Percentiles rank a stretch among this genome's conserved stretches.
Evolutionary conservation across 176 grass and related monocot species (phyloP).

Genomic region (Puccinellia tenuiflora): DNA sequence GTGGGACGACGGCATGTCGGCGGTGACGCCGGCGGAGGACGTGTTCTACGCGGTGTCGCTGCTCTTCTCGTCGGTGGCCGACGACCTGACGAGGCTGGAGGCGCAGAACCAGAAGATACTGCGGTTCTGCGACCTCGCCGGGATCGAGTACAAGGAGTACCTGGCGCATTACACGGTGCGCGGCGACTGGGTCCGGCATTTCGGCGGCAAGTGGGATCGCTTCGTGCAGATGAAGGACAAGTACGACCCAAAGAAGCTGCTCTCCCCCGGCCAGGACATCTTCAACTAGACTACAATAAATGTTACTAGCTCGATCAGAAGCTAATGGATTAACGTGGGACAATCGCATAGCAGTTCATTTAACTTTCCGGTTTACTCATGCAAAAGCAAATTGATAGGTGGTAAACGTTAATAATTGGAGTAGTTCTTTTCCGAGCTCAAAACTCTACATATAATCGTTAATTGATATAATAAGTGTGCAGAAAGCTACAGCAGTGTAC

Average conservation of each 20-base stretch:
- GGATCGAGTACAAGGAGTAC: slow-evolving; percentile 69
- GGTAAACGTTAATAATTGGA: not conserved
- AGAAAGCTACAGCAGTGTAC: not conserved
- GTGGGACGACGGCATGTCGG: slow-evolving; percentile 70
- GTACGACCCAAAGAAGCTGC: slow-evolving; percentile 71
- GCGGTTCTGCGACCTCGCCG: slow-evolving; percentile 45
- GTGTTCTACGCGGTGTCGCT: slow-evolving; percentile 73
- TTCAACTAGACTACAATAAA: slow-evolving; percentile 45
- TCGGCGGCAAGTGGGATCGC: slow-evolving; percentile 53
- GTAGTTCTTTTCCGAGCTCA: not conserved
- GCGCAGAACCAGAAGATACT: slow-evolving; percentile 57
- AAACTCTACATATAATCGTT: not conserved
- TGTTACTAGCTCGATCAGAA: no score
- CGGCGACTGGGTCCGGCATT: slow-evolving; percentile 62
- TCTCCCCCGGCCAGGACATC: slow-evolving; percentile 77
- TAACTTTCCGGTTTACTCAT: not conserved
- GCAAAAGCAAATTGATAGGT: not conserved
- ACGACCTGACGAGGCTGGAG: slow-evolving; percentile 36
- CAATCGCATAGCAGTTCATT: not conserved
- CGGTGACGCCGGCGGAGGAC: slow-evolving; percentile 61
- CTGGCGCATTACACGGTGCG: slow-evolving; percentile 40
- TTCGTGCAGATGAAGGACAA: slow-evolving; percentile 65
- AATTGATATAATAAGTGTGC: not conserved
- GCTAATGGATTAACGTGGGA: not conserved
- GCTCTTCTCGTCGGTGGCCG: slow-evolving; percentile 36